Conservation (phyloP, 129 eudicot genomes). For the Oenanthe sinensis region DNA sequence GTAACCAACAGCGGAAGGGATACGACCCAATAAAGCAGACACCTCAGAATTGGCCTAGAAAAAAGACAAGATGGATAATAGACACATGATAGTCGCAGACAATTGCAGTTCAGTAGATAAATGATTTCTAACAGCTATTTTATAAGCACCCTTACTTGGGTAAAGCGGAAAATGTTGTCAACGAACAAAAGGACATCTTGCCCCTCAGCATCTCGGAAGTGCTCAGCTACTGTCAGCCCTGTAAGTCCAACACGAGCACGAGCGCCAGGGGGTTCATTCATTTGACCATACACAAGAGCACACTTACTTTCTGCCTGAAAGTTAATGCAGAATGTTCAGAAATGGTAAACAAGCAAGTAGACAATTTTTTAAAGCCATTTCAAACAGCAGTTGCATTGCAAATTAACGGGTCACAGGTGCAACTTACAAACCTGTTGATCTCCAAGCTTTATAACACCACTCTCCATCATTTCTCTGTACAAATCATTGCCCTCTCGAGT, state of each 20-base stretch:
- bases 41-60: constrained; percentile 94
- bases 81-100: background rate
- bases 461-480: constrained; percentile 96
- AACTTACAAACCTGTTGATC: constrained; percentile 58
- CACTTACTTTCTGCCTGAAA: constrained; percentile 85
- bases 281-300: constrained; percentile 97
- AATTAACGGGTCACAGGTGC: background rate
- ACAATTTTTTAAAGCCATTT: background rate
- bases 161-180: constrained; percentile 96
- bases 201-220: constrained; percentile 99
- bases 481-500: constrained; percentile 98
- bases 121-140: background rate
- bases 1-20: constrained; percentile 98
- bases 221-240: constrained; percentile 95
- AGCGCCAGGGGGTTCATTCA: constrained; percentile 99
- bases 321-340: background rate
- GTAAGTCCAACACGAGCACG: constrained; percentile 99
- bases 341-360: background rate
- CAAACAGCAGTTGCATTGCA: background rate
- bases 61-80: background rate
- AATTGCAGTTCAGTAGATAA: background rate
- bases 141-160: constrained; percentile 50
- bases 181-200: constrained; percentile 94
- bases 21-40: constrained; percentile 98
- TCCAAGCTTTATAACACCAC: constrained; percentile 98